Evolutionary conservation across 345 rosid genomes (phyloP).

Genomic region (Mangifera indica): DNA sequence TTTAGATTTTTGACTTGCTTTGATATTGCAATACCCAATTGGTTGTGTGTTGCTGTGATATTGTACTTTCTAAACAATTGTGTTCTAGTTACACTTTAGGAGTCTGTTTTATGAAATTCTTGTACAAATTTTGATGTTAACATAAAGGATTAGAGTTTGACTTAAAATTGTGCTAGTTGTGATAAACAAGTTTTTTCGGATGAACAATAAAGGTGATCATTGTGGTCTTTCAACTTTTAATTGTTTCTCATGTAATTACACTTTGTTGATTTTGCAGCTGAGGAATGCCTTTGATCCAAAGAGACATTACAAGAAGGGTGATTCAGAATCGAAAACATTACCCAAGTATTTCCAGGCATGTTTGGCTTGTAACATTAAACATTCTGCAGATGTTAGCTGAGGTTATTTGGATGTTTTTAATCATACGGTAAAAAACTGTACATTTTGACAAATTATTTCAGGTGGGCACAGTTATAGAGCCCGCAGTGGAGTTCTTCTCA

Average conservation of each 20-base stretch:
- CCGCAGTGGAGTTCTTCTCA: slow-evolving; percentile 59
- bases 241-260: background rate
- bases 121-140: background rate
- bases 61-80: background rate
- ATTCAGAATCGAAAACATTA: slow-evolving; percentile 49
- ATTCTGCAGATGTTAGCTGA: background rate
- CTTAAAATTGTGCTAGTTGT: too few species aligned
- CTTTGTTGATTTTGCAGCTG: slow-evolving; percentile 43
- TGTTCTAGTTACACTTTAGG: background rate
- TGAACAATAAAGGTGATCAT: too few species aligned
- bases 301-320: slow-evolving; percentile 78
- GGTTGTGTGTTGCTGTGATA: background rate
- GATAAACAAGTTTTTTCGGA: too few species aligned
- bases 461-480: slow-evolving; percentile 84
- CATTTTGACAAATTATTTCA: slow-evolving; percentile 37
- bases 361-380: background rate
- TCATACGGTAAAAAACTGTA: background rate
- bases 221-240: background rate
- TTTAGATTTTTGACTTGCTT: background rate
- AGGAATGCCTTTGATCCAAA: slow-evolving; percentile 78
- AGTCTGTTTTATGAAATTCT: background rate
- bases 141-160: background rate
- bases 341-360: slow-evolving; percentile 91
- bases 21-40: background rate
- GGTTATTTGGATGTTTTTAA: slow-evolving; percentile 1